Base-by-base conservation (phyloP, 1,139 yeast genomes). In the Pichia sp. region DNA sequence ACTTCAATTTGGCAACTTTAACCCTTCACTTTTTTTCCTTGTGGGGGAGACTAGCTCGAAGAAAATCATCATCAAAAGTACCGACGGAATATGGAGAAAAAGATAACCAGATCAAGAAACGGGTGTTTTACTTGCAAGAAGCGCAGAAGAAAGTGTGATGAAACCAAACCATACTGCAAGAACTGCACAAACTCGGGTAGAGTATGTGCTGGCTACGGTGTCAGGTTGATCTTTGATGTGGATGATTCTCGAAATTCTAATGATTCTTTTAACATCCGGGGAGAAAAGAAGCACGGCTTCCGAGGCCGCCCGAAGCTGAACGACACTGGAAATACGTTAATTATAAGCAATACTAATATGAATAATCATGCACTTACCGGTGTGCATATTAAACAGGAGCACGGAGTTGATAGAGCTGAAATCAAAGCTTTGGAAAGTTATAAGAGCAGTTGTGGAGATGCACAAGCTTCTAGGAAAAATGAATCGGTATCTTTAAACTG, bases 61-160 rank as follows among this genome's bases (percentile, higher is more conserved):
- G 3, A 39, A 8, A 21, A 39, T 39, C 16, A 12, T 9, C 13
- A 21, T 6, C 41, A 39, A 22, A 16, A 19, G 8, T 16, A 9
- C 6, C 12, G n/a, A 18, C 22, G 10, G 9, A 19, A 19, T 69
- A 34, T 71, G 74, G 64, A 66, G 1, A 46, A 50, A n/a, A 76
- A 74, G 60, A 72, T 75, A 9, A 73, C 72, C 2, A 62, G 82
- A 53, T 79, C 78, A 8, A 64, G 82, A 58, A 75, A 76, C 3
- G 82, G 82, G 0, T 77, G 82, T 55, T 74, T 63, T 45, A 64
- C 77, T 2, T 75, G 80, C 60, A 75, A 75, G 37, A 59, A 57
- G 44, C 70, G 80, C 53, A 73, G 78, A 52, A 66, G 79, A 48
- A 82, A 81, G 54, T 81, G 86, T 62, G 85, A 80, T 62, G 82